These are phyloP conservation scores for Dinochytrium kinnereticum DNA, from an alignment of 371 early-diverging fungal genomes.

Conservation along the genomic window DNA sequence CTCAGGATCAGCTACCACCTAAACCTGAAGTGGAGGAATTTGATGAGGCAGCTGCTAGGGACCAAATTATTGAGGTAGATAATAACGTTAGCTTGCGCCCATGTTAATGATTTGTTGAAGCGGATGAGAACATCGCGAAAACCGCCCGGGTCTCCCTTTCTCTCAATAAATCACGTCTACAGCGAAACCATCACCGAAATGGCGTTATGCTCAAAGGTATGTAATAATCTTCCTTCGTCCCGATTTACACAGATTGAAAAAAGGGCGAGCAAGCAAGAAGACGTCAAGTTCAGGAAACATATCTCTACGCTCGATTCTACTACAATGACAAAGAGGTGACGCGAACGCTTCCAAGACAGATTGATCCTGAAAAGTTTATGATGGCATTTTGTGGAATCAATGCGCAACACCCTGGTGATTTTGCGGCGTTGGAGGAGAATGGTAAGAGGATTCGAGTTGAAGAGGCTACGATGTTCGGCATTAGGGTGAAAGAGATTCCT, in stretches of 20 bases:
- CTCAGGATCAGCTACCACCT: constrained; percentile 23
- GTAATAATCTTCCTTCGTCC: background rate
- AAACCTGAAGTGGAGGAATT: constrained; percentile 20
- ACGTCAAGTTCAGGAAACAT: constrained; percentile 36
- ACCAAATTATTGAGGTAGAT: constrained; percentile 30
- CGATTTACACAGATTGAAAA: background rate
- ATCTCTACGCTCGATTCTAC: constrained; percentile 34
- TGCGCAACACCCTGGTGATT: background rate
- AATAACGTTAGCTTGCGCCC: background rate
- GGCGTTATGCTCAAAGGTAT: constrained; percentile 44
- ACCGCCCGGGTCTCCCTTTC: constrained; percentile 43
- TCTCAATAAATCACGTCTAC: constrained; percentile 33
- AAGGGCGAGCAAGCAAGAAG: constrained; percentile 48
- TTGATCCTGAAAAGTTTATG: constrained; percentile 39
- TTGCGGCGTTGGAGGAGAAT: constrained; percentile 2
- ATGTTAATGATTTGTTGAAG: constrained; percentile 17
- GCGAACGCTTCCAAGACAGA: constrained; percentile 38
- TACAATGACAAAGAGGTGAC: constrained; percentile 53
- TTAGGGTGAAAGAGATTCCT: constrained; percentile 45
- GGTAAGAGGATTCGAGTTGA: constrained; percentile 23
- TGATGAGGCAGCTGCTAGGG: constrained; percentile 21
- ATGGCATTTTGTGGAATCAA: constrained; percentile 36
- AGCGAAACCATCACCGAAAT: constrained; percentile 37
- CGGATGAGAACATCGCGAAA: constrained; percentile 36
- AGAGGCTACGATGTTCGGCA: constrained; percentile 35